A percentile compares a stretch with the other conserved stretches of the same genome.
These are phyloP conservation scores for Xerocomellus dryophilus DNA, from an alignment of 768 basidiomycete species.

Conservation along the genomic window DNA sequence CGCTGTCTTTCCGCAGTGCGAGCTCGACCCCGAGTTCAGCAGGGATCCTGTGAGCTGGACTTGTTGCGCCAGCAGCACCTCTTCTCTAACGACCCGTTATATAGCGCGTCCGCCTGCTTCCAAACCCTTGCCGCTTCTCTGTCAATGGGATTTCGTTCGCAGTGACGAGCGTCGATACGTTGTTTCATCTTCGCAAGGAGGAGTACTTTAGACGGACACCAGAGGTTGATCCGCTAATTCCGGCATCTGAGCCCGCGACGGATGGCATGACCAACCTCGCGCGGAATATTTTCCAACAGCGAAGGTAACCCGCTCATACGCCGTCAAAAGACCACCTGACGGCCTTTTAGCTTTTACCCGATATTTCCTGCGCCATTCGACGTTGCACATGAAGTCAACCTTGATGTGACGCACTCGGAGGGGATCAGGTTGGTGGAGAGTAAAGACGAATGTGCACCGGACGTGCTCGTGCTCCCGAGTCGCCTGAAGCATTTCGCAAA, in stretches of 20 bases:
- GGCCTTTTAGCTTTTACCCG: slow-evolving; percentile 77
- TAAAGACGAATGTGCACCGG: slow-evolving; percentile 56
- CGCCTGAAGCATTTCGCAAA: slow-evolving; percentile 87
- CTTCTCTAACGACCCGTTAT: not conserved
- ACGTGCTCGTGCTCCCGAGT: slow-evolving; percentile 85
- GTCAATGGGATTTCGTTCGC: slow-evolving; percentile 82
- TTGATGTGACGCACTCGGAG: slow-evolving; percentile 80
- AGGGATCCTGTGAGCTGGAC: slow-evolving; percentile 49
- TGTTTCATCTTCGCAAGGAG: slow-evolving; percentile 87
- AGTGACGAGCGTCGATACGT: slow-evolving; percentile 76
- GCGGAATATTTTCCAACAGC: slow-evolving; percentile 80
- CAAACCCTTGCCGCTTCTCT: slow-evolving; percentile 85
- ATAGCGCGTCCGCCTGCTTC: slow-evolving; percentile 74
- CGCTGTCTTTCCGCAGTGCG: slow-evolving; percentile 81
- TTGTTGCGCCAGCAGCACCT: not conserved
- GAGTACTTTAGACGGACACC: slow-evolving; percentile 68
- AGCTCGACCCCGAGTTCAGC: slow-evolving; percentile 43
- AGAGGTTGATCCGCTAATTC: slow-evolving; percentile 51
- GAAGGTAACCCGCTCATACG: slow-evolving; percentile 52
- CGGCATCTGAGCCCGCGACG: slow-evolving; percentile 43
- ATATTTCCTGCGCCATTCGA: slow-evolving; percentile 84
- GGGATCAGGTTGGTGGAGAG: slow-evolving; percentile 38
- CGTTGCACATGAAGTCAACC: slow-evolving; percentile 74
- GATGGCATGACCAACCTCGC: slow-evolving; percentile 80
- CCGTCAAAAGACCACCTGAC: not conserved